Base-by-base conservation (phyloP, 768 basidiomycete genomes). In the Termitomyces sp. region DNA sequence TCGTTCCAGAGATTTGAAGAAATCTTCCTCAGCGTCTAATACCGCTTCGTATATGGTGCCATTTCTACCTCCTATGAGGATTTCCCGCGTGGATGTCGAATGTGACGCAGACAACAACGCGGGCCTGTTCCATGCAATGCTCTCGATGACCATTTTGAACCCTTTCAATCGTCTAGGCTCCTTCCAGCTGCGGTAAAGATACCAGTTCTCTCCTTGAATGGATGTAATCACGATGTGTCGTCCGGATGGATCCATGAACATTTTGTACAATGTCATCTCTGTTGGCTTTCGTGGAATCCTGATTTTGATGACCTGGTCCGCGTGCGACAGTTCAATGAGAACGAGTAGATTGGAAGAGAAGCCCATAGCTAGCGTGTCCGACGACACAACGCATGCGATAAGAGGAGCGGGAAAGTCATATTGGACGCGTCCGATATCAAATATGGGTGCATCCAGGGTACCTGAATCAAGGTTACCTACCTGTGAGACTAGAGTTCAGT, bases 191-290 rank as follows among this genome's bases (percentile, higher is more conserved):
- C 83, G 81, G 68, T 86, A 94, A 4, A 95, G 76, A 70, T 98
- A 98, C 87, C 92, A 98, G 63, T 93, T 96, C 70, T 99, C 96
- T 55, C 94, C 94, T 68, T 93, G 86, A 12, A 77, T 79, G 9
- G 94, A 95, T 0, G 93, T 92, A 57, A 96, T 81, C 46, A 98
- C 74, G 54, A 96, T 83, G 76, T 98, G 97, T 38, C 91, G 82
- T 4, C 96, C 96, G 0, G 94, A 91, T 14, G 96, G 96, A 72
- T 98, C 96, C 71, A 92, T 84, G 75, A 95, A 98, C 56, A 98
- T 74, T 69, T 89, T 89, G 77, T 89, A 76, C 51, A 98, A 86
- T 8, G 82, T 79, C 79, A 92, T 83, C 62, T 94, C 91, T n/a
- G 80, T 76, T 1, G 84, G 81, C 71, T 91, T 92, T 61, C 86